These are phyloP conservation scores for Myrica gale DNA, from an alignment of 306 rosid genomes.

Conservation along the genomic window DNA sequence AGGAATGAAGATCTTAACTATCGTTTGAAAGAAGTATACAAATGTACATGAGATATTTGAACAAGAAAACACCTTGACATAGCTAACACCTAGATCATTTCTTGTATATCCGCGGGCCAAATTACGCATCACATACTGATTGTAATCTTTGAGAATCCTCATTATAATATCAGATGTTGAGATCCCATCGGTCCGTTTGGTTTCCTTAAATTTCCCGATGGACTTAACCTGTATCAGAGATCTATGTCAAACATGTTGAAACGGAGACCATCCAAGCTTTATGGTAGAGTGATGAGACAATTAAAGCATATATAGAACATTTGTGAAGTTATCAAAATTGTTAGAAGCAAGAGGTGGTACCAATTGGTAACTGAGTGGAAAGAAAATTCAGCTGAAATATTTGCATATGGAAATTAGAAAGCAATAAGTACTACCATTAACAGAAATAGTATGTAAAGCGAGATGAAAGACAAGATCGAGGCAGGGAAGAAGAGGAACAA, in stretches of 20 bases:
- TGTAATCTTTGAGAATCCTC: conserved; percentile 96
- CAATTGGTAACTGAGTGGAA: neutral
- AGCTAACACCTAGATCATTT: conserved; percentile 98
- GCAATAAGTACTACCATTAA: neutral
- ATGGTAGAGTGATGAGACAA: neutral
- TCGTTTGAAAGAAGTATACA: neutral
- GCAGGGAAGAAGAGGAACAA: neutral
- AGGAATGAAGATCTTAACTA: conserved; percentile 6
- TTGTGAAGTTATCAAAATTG: neutral
- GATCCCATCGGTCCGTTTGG: conserved; percentile 87
- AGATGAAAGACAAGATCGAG: neutral
- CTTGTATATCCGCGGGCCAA: conserved; percentile 95
- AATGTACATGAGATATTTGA: neutral
- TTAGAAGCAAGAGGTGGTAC: neutral
- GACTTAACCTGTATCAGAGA: conserved; percentile 65
- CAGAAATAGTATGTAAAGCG: neutral
- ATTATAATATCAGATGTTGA: conserved; percentile 94
- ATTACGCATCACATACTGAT: conserved; percentile 92
- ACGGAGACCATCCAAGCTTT: neutral
- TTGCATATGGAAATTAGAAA: neutral
- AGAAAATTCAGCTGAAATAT: neutral
- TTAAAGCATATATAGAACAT: neutral
- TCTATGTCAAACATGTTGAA: neutral
- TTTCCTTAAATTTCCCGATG: conserved; percentile 87
- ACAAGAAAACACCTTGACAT: conserved; percentile 68